Evolutionary conservation across 805 yeast genomes (phyloP), one percentile per base, ranked within the genome.

Genomic region (Ogataea wickerhamii): DNA sequence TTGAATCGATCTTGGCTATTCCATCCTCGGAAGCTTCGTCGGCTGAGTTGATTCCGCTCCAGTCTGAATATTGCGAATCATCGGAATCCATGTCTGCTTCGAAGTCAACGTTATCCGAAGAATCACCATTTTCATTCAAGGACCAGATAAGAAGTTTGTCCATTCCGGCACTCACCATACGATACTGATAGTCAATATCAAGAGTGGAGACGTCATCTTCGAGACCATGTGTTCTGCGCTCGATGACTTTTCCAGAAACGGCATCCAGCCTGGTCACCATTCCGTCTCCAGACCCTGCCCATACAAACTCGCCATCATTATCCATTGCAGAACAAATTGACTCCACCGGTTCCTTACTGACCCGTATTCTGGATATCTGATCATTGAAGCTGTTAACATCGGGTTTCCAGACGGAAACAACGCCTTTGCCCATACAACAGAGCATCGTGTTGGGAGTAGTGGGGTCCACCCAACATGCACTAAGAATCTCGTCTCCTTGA

Each of bases 391-490:
- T 74, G 54, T 86, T 87, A 54, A 75, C 74, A 21, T 75, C 69
- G 19, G 82, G 79, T 49, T 76, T 78, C 98, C 98, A 91, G 11
- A 84, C 67, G 0, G 98, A 87, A 5, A 87, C 70, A 11, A 87
- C 75, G 3, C 98, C 98, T 54, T 83, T 93, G 12, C 95, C 87
- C 82, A 87, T 88, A 31, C 96, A 91, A 49, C 89, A 88, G 4
- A 82, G 74, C 47, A 57, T 40, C 3, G 55, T 51, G 4, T 41
- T 48, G 37, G 80, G 85, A 33, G 71, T 73, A 11, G 78, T 72
- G 2, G 74, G 74, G 45, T 82, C 85, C 1, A 80, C 73, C 64
- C 80, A 78, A 26, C 85, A 67, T 51, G 87, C 82, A 39, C 88
- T 71, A 29, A 91, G 63, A n/a, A 91, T 63, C 56, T 91, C 98